These are phyloP conservation scores for Apiospora aurea DNA, from an alignment of 2,329 filamentous ascomycete species.

Conservation along the genomic window DNA sequence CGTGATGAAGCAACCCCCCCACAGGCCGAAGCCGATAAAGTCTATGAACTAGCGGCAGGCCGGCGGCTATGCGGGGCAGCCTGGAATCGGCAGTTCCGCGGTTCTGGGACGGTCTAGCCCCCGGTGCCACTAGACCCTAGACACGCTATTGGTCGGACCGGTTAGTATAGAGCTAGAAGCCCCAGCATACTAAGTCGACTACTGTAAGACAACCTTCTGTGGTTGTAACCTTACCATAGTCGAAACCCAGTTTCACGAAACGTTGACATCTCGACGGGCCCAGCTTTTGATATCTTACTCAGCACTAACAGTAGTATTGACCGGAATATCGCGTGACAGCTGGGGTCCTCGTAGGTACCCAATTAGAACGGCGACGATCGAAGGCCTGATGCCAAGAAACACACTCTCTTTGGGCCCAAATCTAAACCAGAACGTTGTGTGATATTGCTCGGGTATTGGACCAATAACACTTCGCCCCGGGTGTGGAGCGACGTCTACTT, in stretches of 20 bases:
- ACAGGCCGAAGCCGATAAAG: not conserved
- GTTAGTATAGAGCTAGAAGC: constrained; percentile 1
- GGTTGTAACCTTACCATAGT: not conserved
- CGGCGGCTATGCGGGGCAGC: not conserved
- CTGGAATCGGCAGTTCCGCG: not conserved
- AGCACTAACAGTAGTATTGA: not conserved
- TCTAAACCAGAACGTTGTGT: not conserved
- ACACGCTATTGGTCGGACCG: not conserved
- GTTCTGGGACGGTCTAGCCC: constrained; percentile 9
- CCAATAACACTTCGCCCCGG: not conserved
- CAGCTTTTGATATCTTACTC: not conserved
- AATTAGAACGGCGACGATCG: not conserved
- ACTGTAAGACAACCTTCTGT: not conserved
- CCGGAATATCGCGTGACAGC: not conserved
- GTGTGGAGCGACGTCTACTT: not conserved
- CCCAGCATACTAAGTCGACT: not conserved
- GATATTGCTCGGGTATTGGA: not conserved
- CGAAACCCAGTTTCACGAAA: not conserved
- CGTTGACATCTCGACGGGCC: not conserved
- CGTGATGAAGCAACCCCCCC: not conserved
- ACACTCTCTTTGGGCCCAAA: not conserved
- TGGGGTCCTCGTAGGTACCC: not conserved
- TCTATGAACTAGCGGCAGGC: not conserved
- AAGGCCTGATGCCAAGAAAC: not conserved
- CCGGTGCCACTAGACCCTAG: not conserved